Percentiles rank a stretch among this genome's conserved stretches.
These are phyloP conservation scores for Symbiodinium pilosum DNA, from an alignment of 73 alveolate species.

Conservation along the genomic window DNA sequence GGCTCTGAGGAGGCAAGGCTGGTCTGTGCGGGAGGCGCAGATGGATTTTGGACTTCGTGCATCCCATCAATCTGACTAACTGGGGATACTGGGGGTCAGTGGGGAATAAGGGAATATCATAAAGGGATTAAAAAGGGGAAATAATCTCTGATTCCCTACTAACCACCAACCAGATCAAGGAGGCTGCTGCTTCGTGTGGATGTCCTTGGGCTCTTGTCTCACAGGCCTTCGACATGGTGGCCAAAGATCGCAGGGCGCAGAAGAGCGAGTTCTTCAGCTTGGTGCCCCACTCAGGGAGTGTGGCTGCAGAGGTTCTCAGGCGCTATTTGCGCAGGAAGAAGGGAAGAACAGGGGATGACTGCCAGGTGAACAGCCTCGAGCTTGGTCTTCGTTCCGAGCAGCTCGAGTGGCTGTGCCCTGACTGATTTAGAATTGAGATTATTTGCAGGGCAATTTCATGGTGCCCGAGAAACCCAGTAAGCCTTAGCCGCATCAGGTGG, in stretches of 20 bases:
- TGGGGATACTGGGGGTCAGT: no score
- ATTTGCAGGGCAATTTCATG: no score
- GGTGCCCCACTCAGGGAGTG: neutral
- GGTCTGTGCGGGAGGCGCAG: constrained; percentile 66
- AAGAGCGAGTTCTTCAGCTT: constrained; percentile 83
- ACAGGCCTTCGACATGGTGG: constrained; percentile 55
- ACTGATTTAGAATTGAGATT: no score
- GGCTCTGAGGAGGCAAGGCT: constrained; percentile 67
- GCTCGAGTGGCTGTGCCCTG: constrained; percentile 55
- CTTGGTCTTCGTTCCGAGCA: constrained; percentile 81
- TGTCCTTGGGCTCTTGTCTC: no score
- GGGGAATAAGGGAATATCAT: no score
- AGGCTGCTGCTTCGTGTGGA: no score
- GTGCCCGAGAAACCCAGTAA: no score
- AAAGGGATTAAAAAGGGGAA: no score
- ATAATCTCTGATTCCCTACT: no score
- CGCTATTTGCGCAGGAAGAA: neutral
- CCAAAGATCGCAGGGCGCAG: constrained; percentile 77
- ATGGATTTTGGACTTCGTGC: no score
- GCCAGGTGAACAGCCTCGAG: constrained; percentile 43
- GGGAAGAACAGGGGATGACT: neutral
- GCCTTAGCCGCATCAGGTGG: constrained; percentile 37
- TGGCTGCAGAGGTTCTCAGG: neutral
- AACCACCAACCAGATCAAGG: no score
- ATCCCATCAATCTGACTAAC: no score